These are phyloP conservation scores for Pontederia crassipes DNA, from an alignment of 176 grass and related monocot species.

Conservation along the genomic window DNA sequence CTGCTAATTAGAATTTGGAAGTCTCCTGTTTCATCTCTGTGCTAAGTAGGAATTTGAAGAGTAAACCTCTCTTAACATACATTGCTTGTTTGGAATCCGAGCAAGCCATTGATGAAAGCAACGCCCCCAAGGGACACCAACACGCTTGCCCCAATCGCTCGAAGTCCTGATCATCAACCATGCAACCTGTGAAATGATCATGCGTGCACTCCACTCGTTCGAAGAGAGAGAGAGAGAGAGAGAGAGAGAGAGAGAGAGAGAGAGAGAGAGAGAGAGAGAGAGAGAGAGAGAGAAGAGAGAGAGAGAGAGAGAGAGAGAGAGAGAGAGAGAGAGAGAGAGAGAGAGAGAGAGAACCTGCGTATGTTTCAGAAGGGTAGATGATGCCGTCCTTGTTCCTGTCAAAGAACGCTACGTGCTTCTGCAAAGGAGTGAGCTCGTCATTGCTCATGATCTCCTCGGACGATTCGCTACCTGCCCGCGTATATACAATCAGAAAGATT, in stretches of 20 bases:
- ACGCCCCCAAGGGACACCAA: not conserved
- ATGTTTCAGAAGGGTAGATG: constrained; percentile 50
- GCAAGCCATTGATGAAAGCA: constrained; percentile 9
- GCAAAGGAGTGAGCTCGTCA: constrained; percentile 43
- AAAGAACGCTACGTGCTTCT: constrained; percentile 65
- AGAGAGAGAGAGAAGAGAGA: not conserved
- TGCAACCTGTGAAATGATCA: not conserved
- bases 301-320: too few relatives aligned
- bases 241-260: too few relatives aligned
- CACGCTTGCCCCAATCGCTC: constrained; percentile 11
- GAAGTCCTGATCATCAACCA: not conserved
- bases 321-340: not conserved
- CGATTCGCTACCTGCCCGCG: not conserved
- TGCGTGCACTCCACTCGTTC: not conserved
- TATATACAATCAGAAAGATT: not conserved
- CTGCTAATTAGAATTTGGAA: too few relatives aligned
- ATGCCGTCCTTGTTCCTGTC: constrained; percentile 59
- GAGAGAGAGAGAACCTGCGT: constrained; percentile 21
- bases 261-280: not conserved
- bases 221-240: not conserved
- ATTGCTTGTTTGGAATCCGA: constrained; percentile 8
- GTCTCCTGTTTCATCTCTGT: too few relatives aligned
- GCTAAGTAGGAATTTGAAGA: not conserved
- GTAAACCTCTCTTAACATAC: not conserved
- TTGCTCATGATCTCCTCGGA: constrained; percentile 27